Evolutionary conservation across 768 basidiomycete species (phyloP), one percentile per base, ranked within the genome.

Genomic region (Rhodotorula graminis): DNA sequence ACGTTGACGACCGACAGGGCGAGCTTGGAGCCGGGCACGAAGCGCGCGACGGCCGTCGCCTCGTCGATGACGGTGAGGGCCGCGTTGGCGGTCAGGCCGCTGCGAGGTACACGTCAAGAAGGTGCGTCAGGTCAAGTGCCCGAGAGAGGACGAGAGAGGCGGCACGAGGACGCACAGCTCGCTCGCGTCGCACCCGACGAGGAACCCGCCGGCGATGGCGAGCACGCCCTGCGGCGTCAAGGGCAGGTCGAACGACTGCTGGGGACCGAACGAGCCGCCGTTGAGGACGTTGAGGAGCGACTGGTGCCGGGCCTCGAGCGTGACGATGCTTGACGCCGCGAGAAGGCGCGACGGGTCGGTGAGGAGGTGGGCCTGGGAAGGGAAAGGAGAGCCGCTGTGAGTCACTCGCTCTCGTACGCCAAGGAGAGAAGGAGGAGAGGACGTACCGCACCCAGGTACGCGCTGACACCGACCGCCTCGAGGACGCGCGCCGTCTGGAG

Each of bases 231-330:
- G 33, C 1, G 74, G 72, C 14, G 82, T 82, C n/a, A 93, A 82
- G 14, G 87, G 83, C 37, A 92, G 82, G 79, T 93, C 91, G 78
- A 91, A 92, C 2, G 89, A 83, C 57, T 84, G 80, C 57, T 84
- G 80, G 10, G 90, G 88, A 67, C 90, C 86, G 27, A 87, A 83
- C 8, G 84, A 84, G 0, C 70, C 79, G 31, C 85, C 84, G 57
- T 85, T 85, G 65, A 93, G 76, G 72, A 91, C 77, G 82, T 92
- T 92, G 64, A 91, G 84, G 56, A 92, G 81, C 2, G 88, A 88
- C 79, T 89, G 87, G 77, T 93, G 91, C 60, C 91, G 88, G n/a
- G 90, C 88, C 78, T 93, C 91, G 60, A 90, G 84, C 42, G 90
- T 88, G 80, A 90, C 57, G 61, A 75, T 76, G 19, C 55, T 60